Evolutionary conservation across 2,329 filamentous ascomycete genomes (phyloP), one percentile per base, ranked within the genome.

Genomic region (Emericellopsis cladophorae): DNA sequence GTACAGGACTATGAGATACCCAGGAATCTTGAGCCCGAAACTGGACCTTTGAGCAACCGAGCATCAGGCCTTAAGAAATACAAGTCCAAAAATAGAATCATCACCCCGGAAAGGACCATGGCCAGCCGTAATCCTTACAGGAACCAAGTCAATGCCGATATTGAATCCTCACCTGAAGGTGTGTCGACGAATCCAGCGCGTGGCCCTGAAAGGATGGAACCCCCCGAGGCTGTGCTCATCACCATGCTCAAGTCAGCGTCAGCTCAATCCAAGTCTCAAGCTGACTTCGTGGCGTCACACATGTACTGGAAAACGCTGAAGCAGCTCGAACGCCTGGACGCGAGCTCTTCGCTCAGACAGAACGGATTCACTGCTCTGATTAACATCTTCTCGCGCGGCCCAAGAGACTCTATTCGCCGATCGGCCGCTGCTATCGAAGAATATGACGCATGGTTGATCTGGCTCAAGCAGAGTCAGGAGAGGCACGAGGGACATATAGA

Each of bases 1-100:
- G 82, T 92, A 1, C 76, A 87, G 51, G 85, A 93, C 47, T 89
- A 83, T 45, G 85, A 92, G 51, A 84, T 88, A 35, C 81, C 83
- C 0, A 77, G 81, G 40, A 76, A 72, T 34, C 60, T 81, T 10
- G 74, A 81, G 36, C 69, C 72, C 5, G 73, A 75, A 39, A 67
- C 70, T 34, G 71, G 70, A 12, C 75, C 74, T 29, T 81, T 86
- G 49, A 86, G 81, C 58, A 86, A 86, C 51, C 72, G 81, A 31
- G 79, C 80, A 5, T 79, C 72, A 4, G 68, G 70, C 1, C 57
- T 77, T 18, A 76, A 74, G 49, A 76, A 70, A 49, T 74, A 78
- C 54, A 70, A 67, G 10, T 73, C 73, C 4, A 78, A 72, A 51
- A 82, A 74, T 53, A 72, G 66, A 44, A 68, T 75, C 36, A 67